phyloP scores from a whole-genome alignment of 768 basidiomycete species.

The Amanita rubescens region DNA sequence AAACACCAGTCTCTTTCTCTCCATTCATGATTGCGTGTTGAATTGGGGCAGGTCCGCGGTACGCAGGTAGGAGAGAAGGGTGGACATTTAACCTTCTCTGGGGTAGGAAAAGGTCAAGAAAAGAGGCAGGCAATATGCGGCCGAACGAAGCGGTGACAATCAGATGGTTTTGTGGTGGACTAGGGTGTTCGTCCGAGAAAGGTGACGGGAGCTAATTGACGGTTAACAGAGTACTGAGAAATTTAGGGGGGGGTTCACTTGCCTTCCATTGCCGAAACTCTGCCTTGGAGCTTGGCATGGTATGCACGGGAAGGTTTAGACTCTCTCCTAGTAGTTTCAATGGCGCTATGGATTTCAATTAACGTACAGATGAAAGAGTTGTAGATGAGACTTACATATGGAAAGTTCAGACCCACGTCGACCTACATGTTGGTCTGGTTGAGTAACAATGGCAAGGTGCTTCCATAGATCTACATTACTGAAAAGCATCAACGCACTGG shows the following conservation, averaged over 20 bases:
- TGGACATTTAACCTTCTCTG: conserved; percentile 75
- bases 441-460: conserved; percentile 58
- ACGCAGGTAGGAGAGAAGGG: conserved; percentile 78
- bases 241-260: conserved; percentile 13
- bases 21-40: conserved; percentile 73
- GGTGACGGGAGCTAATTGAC: conserved; percentile 32
- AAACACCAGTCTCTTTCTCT: conserved; percentile 68
- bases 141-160: conserved; percentile 90
- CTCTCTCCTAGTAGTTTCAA: conserved; percentile 52
- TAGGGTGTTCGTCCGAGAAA: conserved; percentile 15
- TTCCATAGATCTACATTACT: conserved; percentile 66
- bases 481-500: conserved; percentile 9
- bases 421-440: conserved; percentile 58
- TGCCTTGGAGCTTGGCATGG: conserved; percentile 50
- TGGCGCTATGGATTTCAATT: conserved; percentile 45
- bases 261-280: conserved; percentile 66
- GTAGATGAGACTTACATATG: conserved; percentile 38
- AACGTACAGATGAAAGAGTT: not conserved
- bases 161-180: conserved; percentile 35
- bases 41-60: conserved; percentile 89
- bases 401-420: conserved; percentile 51
- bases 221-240: not conserved
- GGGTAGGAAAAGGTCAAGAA: conserved; percentile 56
- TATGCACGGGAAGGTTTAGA: conserved; percentile 45
- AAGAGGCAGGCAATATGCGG: conserved; percentile 60